Evolutionary conservation across 352 stramenopile species (phyloP).

Genomic region (Pythium folliculosum): DNA sequence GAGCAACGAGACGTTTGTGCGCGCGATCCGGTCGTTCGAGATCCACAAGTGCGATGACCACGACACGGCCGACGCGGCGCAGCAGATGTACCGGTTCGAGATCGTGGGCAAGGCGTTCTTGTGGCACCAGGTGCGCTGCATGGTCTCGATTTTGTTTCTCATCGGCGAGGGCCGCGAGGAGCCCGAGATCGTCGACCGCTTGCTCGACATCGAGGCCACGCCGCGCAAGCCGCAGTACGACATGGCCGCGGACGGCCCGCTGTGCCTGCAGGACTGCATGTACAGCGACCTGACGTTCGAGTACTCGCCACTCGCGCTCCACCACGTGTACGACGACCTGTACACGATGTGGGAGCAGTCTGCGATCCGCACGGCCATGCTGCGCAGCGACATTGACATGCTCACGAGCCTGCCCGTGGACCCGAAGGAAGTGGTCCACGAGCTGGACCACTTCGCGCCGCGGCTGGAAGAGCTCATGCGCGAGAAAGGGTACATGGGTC

Average conservation of each 20-base stretch:
- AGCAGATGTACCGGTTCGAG: constrained; percentile 78
- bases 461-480: constrained; percentile 77
- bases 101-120: constrained; percentile 95
- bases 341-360: constrained; percentile 85
- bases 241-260: constrained; percentile 93
- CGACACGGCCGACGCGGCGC: constrained; percentile 34
- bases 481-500: constrained; percentile 52
- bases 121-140: constrained; percentile 99
- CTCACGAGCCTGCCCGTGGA: constrained; percentile 52
- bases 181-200: constrained; percentile 82
- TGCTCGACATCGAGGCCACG: constrained; percentile 93
- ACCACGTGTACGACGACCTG: constrained; percentile 81
- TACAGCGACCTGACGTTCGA: constrained; percentile 89
- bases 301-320: constrained; percentile 74
- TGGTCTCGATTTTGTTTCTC: constrained; percentile 96
- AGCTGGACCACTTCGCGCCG: constrained; percentile 75
- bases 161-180: constrained; percentile 92
- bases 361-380: constrained; percentile 67
- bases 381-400: constrained; percentile 71
- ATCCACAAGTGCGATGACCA: constrained; percentile 75
- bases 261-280: constrained; percentile 97
- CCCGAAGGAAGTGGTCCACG: constrained; percentile 45
- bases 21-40: constrained; percentile 75
- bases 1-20: constrained; percentile 96
- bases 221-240: constrained; percentile 92